A percentile compares a stretch with the other conserved stretches of the same genome.
These are phyloP conservation scores for Trematosphaeria pertusa DNA, from an alignment of 2,329 filamentous ascomycete species.

Conservation along the genomic window DNA sequence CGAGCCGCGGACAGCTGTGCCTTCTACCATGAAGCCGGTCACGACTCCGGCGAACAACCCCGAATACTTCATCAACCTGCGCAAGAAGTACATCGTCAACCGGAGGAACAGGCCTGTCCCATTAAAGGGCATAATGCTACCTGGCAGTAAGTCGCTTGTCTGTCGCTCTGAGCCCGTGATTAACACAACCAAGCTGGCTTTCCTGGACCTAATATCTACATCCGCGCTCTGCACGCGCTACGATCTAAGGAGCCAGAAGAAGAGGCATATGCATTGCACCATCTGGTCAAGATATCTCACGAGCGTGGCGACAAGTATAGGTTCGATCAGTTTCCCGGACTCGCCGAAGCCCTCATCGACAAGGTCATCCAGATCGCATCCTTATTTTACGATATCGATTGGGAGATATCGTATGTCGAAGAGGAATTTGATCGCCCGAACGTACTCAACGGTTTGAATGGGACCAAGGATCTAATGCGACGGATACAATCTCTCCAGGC, in stretches of 20 bases:
- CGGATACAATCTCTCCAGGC: conserved; percentile 69
- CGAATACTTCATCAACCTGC: conserved; percentile 67
- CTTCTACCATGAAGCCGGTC: conserved; percentile 74
- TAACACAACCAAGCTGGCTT: conserved; percentile 56
- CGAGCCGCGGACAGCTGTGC: conserved; percentile 68
- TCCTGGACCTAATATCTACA: conserved; percentile 88
- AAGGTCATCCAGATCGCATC: conserved; percentile 80
- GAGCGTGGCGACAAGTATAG: conserved; percentile 95
- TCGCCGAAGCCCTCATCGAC: conserved; percentile 86
- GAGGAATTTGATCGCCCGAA: conserved; percentile 56
- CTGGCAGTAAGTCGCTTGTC: conserved; percentile 63
- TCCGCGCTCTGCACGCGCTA: conserved; percentile 82
- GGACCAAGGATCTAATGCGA: conserved; percentile 75
- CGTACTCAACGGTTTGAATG: conserved; percentile 68
- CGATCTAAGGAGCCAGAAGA: conserved; percentile 81
- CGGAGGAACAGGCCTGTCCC: conserved; percentile 47
- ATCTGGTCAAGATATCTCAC: conserved; percentile 93
- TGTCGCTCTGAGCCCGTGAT: neutral
- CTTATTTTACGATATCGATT: conserved; percentile 82
- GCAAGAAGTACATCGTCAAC: conserved; percentile 59
- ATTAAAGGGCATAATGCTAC: conserved; percentile 63
- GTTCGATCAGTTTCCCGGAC: conserved; percentile 87
- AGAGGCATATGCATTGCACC: conserved; percentile 90
- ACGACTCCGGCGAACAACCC: conserved; percentile 78
- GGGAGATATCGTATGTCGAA: conserved; percentile 75